Percentiles rank a stretch among this genome's conserved stretches.
Evolutionary conservation across 805 yeast species (phyloP).

Genomic region (Pichia cabralensis): DNA sequence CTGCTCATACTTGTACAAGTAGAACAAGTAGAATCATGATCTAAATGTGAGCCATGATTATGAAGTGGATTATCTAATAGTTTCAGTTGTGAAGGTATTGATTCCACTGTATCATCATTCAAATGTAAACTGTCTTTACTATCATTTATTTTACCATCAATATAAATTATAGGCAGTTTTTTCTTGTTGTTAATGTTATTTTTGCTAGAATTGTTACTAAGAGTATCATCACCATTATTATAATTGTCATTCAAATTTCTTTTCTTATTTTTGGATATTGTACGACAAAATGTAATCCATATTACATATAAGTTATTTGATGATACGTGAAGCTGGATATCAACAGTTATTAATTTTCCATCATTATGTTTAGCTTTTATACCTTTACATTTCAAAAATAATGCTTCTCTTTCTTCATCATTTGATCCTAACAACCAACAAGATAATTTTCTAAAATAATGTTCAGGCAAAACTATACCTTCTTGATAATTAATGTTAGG

Average conservation of each 20-base stretch:
- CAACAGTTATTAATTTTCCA: slow-evolving; percentile 57
- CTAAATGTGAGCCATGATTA: slow-evolving; percentile 19
- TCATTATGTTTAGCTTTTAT: slow-evolving; percentile 60
- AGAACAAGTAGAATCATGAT: slow-evolving; percentile 20
- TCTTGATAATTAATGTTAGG: slow-evolving; percentile 33
- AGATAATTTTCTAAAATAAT: slow-evolving; percentile 65
- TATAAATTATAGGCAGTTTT: neutral
- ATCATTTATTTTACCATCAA: neutral
- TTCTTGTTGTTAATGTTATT: neutral
- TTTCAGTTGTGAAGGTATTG: slow-evolving; percentile 45
- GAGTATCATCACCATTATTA: neutral
- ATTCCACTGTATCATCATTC: slow-evolving; percentile 6
- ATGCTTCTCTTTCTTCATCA: slow-evolving; percentile 34
- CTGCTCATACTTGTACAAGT: slow-evolving; percentile 12
- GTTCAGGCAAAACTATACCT: slow-evolving; percentile 86
- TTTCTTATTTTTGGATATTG: slow-evolving; percentile 4
- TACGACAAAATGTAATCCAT: slow-evolving; percentile 82
- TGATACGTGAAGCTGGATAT: slow-evolving; percentile 71
- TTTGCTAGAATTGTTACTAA: neutral
- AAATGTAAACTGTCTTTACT: slow-evolving; percentile 1
- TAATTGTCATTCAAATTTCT: neutral
- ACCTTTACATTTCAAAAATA: slow-evolving; percentile 56
- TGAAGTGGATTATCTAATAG: slow-evolving; percentile 32
- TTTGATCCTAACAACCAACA: slow-evolving; percentile 28
- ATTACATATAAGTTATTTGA: slow-evolving; percentile 48